These are phyloP conservation scores for Basidioascus undulatus DNA, from an alignment of 768 basidiomycete species.

Conservation along the genomic window DNA sequence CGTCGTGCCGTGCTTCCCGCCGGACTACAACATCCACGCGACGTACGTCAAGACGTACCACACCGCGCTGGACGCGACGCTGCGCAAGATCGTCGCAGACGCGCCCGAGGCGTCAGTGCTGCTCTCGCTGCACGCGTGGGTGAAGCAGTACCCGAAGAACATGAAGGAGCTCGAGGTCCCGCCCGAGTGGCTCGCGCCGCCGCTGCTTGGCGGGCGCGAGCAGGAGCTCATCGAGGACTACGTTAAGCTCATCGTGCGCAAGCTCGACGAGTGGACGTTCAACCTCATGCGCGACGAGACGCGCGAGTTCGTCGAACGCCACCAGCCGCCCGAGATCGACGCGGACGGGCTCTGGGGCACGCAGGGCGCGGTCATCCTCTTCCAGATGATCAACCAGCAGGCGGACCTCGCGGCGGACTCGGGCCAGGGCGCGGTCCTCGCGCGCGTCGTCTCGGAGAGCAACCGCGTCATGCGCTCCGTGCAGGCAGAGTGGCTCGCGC, in stretches of 20 bases:
- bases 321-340: slow-evolving; percentile 68
- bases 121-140: slow-evolving; percentile 68
- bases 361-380: slow-evolving; percentile 80
- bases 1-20: slow-evolving; percentile 72
- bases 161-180: slow-evolving; percentile 85
- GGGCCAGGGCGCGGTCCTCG: slow-evolving; percentile 77
- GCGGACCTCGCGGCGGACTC: slow-evolving; percentile 85
- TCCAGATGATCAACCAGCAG: slow-evolving; percentile 88
- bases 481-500: slow-evolving; percentile 67
- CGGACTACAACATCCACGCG: slow-evolving; percentile 69
- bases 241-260: slow-evolving; percentile 69
- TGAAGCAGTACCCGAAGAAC: slow-evolving; percentile 80
- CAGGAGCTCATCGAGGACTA: slow-evolving; percentile 87
- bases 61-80: slow-evolving; percentile 45
- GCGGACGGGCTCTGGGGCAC: slow-evolving; percentile 72
- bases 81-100: slow-evolving; percentile 43
- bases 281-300: slow-evolving; percentile 85
- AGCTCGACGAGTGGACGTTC: slow-evolving; percentile 87
- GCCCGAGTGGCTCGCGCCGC: slow-evolving; percentile 56
- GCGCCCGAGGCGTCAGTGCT: slow-evolving; percentile 63
- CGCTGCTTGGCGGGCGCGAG: slow-evolving; percentile 84
- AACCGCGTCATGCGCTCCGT: slow-evolving; percentile 70
- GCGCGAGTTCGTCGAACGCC: slow-evolving; percentile 54
- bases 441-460: slow-evolving; percentile 66
- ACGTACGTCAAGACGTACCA: slow-evolving; percentile 75